Evolutionary conservation across 805 yeast species (phyloP), one percentile per base, ranked within the genome.

Genomic region (Yarrowia osloensis): DNA sequence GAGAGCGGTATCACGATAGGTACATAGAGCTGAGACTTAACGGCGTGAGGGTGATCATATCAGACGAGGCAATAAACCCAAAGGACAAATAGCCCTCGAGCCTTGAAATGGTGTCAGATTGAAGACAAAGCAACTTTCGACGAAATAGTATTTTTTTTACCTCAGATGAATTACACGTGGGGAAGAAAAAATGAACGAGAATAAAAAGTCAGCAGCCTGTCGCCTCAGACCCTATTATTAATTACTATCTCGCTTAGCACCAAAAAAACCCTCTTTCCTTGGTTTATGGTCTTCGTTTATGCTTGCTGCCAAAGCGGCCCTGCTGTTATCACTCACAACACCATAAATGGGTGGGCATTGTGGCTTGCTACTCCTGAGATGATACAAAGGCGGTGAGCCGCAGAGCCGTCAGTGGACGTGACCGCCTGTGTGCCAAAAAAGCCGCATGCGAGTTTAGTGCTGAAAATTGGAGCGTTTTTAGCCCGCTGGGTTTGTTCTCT

Each of bases 51-150:
- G 7, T 8, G 31, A 28, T 28, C 31, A 5, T 15, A 33, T 50
- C 39, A 50, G 40, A 31, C 40, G 57, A 50, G 57, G 57, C 57
- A 50, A 50, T 50, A 50, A 50, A 50, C 57, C 40, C 40, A 33
- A 50, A 17, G 33, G 31, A 7, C 6, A 24, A 44, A 44, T 24
- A 19, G 19, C 19, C 19, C 29, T 4, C 6, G 49, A 15, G 31
- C 49, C 29, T 44, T 24, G 49, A 17, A 24, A 17, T 44, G 8
- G 49, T 22, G 29, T 44, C 49, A 24, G 29, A 13, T 24, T 7
- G 29, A 24, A 17, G 29, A 8, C 26, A 44, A 44, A 8, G 28
- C 13, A 40, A 21, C 7, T 2, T 19, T 35, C 7, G 12, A n/a
- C 42, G 17, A 4, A 40, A 40, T 9, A n/a, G 7, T 9, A 40